Evolutionary conservation across 2,329 filamentous ascomycete species (phyloP).

Genomic region (Trichoderma koningii): DNA sequence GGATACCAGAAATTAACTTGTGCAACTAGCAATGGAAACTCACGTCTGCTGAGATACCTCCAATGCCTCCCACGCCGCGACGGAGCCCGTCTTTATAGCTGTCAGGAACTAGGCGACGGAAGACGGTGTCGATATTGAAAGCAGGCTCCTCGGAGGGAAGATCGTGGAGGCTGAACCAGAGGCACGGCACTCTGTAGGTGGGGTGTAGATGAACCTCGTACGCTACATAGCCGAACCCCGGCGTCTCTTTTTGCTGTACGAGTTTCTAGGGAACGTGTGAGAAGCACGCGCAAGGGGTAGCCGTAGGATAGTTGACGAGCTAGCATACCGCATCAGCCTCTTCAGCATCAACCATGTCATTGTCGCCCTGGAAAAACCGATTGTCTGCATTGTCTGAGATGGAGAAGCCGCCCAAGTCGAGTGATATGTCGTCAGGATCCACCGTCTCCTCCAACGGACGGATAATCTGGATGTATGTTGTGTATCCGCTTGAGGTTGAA

Average conservation of each 20-base stretch:
- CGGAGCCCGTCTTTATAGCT: constrained; percentile 61
- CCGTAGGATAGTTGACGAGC: constrained; percentile 3
- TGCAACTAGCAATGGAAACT: constrained; percentile 46
- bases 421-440: constrained; percentile 50
- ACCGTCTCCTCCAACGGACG: constrained; percentile 51
- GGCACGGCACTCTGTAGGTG: constrained; percentile 72
- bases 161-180: constrained; percentile 71
- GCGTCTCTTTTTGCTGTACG: constrained; percentile 39
- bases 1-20: constrained; percentile 37
- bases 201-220: constrained; percentile 77
- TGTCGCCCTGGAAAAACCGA: constrained; percentile 40
- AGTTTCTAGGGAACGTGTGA: constrained; percentile 44
- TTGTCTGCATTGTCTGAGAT: constrained; percentile 39
- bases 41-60: constrained; percentile 76
- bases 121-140: constrained; percentile 68
- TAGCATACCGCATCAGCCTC: constrained; percentile 52
- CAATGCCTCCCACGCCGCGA: constrained; percentile 63
- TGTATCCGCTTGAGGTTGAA: constrained; percentile 46
- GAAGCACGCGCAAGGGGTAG: constrained; percentile 14
- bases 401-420: constrained; percentile 50
- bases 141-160: constrained; percentile 57
- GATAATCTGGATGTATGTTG: constrained; percentile 60
- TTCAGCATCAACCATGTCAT: constrained; percentile 54
- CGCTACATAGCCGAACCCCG: constrained; percentile 53
- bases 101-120: constrained; percentile 68